Evolutionary conservation across 2,329 filamentous ascomycete species (phyloP), one percentile per base, ranked within the genome.

Genomic region (Colletotrichum endophyticum): DNA sequence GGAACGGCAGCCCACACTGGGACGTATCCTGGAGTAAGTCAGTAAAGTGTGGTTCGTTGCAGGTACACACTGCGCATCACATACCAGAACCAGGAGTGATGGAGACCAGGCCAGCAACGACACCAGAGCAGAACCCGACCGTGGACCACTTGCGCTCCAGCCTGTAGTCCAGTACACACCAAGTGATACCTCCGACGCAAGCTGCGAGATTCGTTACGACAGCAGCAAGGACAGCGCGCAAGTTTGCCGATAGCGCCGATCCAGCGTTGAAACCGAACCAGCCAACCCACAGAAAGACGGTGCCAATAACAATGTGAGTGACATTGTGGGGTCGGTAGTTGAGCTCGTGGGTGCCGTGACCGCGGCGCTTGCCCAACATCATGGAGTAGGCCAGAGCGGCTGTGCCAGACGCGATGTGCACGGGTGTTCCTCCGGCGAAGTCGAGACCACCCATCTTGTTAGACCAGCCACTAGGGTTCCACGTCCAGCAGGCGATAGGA

Each of bases 191-290:
- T 73, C 95, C 96, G 11, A 96, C 92, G 76, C 94, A 95, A 44
- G 95, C 96, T 28, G 95, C 93, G 34, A 98, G 87, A 84, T 98
- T 97, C 70, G 96, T 98, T 59, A 96, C 95, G 2, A 96, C 89
- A 13, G 94, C 94, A 61, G 96, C 96, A 93, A 98, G 95, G 80
- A 98, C 91, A 61, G 95, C 95, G 66, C 96, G 93, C 82, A 98
- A 85, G 84, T 97, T 98, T 68, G 95, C 95, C 66, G 93, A 89
- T 72, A 97, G 88, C 16, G 95, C 95, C 19, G 94, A 96, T 78
- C 95, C 95, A 66, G 95, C 95, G 81, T 98, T 98, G 92, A 98
- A 98, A 64, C 96, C 96, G 82, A 98, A 98, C 96, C 95, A 98
- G 70, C 96, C 96, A 19, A 98, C 94, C 95, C 96, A 98, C 19